Percentiles rank a stretch among this genome's conserved stretches.
Evolutionary conservation across 2,329 filamentous ascomycete species (phyloP).

Genomic region (Dothiorella sarmentorum): DNA sequence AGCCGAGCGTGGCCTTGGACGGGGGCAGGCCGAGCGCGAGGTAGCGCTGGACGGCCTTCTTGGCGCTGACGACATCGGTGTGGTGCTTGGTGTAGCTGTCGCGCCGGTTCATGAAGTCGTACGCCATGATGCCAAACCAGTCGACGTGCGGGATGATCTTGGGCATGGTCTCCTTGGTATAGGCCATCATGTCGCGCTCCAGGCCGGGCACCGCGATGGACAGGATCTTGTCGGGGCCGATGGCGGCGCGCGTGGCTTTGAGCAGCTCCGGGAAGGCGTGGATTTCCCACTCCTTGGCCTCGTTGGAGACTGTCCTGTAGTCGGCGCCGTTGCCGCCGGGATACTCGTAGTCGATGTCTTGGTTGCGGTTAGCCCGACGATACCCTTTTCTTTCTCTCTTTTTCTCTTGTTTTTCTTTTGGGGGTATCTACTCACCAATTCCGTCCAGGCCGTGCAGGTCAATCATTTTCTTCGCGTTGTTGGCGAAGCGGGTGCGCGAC

Average conservation of each 20-base stretch:
- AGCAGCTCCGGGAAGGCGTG: slow-evolving; percentile 60
- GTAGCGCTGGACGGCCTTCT: slow-evolving; percentile 57
- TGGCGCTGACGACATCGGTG: slow-evolving; percentile 57
- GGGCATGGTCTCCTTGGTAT: slow-evolving; percentile 54
- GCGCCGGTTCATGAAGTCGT: slow-evolving; percentile 69
- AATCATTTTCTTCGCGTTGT: slow-evolving; percentile 63
- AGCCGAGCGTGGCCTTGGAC: slow-evolving; percentile 60
- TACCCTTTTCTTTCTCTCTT: no score
- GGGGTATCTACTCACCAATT: slow-evolving; percentile 50
- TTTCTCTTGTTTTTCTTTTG: no score
- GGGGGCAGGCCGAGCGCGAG: slow-evolving; percentile 54
- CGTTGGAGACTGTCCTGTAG: slow-evolving; percentile 60
- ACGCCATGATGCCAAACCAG: slow-evolving; percentile 69
- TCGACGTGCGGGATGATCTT: slow-evolving; percentile 60
- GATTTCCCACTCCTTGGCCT: slow-evolving; percentile 57
- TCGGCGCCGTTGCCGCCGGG: slow-evolving; percentile 64
- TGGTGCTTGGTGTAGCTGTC: slow-evolving; percentile 63
- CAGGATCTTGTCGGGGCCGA: slow-evolving; percentile 58
- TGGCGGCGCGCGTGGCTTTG: slow-evolving; percentile 53
- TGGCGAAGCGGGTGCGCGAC: slow-evolving; percentile 56
- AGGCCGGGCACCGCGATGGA: slow-evolving; percentile 66
- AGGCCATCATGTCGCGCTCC: slow-evolving; percentile 65
- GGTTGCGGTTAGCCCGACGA: no score
- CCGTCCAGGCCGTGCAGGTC: slow-evolving; percentile 62
- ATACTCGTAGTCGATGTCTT: slow-evolving; percentile 67